Evolutionary conservation across 1,139 yeast species (phyloP).

Genomic region (Debaryomyces psychrophilus): DNA sequence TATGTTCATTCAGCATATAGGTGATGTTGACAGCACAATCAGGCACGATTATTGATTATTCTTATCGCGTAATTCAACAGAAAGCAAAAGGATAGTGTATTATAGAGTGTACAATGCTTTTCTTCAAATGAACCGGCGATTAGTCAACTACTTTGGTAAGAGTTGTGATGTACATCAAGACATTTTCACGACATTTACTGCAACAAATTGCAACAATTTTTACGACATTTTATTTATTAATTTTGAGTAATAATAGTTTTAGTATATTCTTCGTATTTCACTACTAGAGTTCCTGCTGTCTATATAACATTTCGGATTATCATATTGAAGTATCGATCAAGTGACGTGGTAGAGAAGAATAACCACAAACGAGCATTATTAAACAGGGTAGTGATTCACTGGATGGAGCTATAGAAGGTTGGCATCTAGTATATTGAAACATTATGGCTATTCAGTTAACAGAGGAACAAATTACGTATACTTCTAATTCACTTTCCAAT

Average conservation of each 20-base stretch:
- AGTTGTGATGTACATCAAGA: neutral
- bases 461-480: conserved; percentile 5
- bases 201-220: conserved; percentile 1
- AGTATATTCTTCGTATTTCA: neutral
- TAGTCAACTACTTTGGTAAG: neutral
- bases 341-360: neutral
- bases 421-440: neutral
- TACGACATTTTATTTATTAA: conserved; percentile 1
- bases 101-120: neutral
- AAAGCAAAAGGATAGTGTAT: no score
- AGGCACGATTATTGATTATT: no score
- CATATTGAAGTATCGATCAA: neutral
- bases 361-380: neutral
- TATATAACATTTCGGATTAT: neutral
- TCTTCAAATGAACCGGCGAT: neutral
- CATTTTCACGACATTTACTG: conserved; percentile 1
- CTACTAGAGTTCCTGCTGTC: neutral
- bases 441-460: conserved; percentile 7
- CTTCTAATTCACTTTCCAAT: conserved; percentile 1
- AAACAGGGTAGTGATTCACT: neutral
- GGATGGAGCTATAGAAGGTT: neutral
- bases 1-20: no score
- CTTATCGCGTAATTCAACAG: no score
- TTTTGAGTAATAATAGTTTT: neutral
- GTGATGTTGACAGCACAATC: no score